A percentile compares a stretch with the other conserved stretches of the same genome.
Conservation (phyloP, 306 rosid species). For the Quercus variabilis region DNA sequence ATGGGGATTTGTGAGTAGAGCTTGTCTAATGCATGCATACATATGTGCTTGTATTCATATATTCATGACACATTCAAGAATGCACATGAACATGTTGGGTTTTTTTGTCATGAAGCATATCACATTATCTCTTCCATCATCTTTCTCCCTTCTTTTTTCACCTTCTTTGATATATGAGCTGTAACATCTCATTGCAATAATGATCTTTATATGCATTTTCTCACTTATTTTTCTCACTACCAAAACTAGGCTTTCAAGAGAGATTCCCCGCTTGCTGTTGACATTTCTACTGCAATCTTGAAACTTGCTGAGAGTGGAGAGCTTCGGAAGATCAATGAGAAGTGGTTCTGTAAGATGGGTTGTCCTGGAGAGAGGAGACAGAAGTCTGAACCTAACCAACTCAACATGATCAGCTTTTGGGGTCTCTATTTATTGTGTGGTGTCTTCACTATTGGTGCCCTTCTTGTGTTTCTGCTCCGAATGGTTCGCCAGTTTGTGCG, state of each 20-base stretch:
- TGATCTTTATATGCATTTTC: conserved; percentile 10
- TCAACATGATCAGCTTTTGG: conserved; percentile 80
- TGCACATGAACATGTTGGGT: not conserved
- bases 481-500: conserved; percentile 50
- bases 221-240: conserved; percentile 23
- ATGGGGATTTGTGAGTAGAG: conserved; percentile 96
- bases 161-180: not conserved
- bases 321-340: conserved; percentile 63
- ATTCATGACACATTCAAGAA: not conserved
- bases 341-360: conserved; percentile 82
- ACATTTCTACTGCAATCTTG: conserved; percentile 88
- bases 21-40: conserved; percentile 18
- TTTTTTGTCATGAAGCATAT: not conserved
- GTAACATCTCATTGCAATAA: not conserved
- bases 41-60: not conserved
- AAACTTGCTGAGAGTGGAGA: conserved; percentile 75
- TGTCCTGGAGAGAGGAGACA: conserved; percentile 59
- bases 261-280: conserved; percentile 84
- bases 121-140: not conserved
- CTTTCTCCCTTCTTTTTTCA: not conserved
- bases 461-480: conserved; percentile 52
- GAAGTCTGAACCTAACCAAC: conserved; percentile 52
- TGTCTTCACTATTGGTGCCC: conserved; percentile 33
- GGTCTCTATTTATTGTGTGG: conserved; percentile 74
- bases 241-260: conserved; percentile 69